Base-by-base conservation (phyloP, 83 land plant genomes). In the Picea abies region DNA sequence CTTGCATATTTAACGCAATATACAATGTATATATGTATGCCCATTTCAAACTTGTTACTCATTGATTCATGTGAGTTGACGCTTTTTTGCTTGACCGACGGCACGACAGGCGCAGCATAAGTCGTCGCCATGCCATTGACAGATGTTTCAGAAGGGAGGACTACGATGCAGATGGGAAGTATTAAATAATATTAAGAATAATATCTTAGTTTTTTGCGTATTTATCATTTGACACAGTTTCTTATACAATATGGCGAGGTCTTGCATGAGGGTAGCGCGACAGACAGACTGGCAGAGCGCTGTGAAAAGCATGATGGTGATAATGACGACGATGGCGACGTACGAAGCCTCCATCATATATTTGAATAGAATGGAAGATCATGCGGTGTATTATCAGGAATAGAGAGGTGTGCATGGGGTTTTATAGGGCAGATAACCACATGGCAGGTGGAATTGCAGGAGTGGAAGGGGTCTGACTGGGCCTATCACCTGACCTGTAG, bases 1-100 rank as follows among this genome's bases (percentile, higher is more conserved):
- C n/a, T 73, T 16, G 23, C 77, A 44, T 49, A 73, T 73, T 20
- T 47, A 72, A 41, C 25, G 77, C 44, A 41, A 73, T 73, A 73
- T 73, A 73, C 77, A 73, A 73, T 73, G 77, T 44, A 73, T 73
- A 73, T 73, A 73, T 73, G 77, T 73, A 41, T 44, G 4, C 58
- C 77, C 60, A 47, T 8, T 39, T 73, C 49, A 49, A 73, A 73
- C 44, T 52, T 3, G 23, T 52, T 73, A 73, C 77, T 73, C 58
- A 47, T 73, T 23, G 58, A 17, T 73, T 49, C 77, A 73, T 73
- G 77, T 73, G 77, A 73, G 77, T 73, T 23, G 60, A 73, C 60
- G 77, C 49, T 73, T n/a, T 39, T 73, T 49, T 47, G 23, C 41
- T 73, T 73, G 77, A 73, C 77, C 56, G 29, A 41, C 56, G 25